A percentile compares a stretch with the other conserved stretches of the same genome.
phyloP scores from a whole-genome alignment of 345 rosid genomes.

The Brassica napus region Da-Ae NC_063452.1:63117501-63118000 shows the following conservation, averaged over 20 bases:
- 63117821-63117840: no score
- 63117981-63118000: no score
- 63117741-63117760: neutral
- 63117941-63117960: no score
- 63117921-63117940: no score
- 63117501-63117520: slow-evolving; percentile 82
- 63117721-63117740: neutral
- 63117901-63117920: no score
- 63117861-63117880: no score
- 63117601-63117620: slow-evolving; percentile 63
- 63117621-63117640: slow-evolving; percentile 78
- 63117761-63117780: neutral
- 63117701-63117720: slow-evolving; percentile 78
- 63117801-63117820: no score
- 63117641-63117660: slow-evolving; percentile 78
- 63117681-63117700: slow-evolving; percentile 90
- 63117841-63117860: no score
- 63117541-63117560: slow-evolving; percentile 64
- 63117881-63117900: no score
- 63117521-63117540: slow-evolving; percentile 97
- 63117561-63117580: slow-evolving; percentile 74
- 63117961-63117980: no score
- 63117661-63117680: slow-evolving; percentile 64
- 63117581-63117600: slow-evolving; percentile 70
- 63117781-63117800: neutral